A percentile compares a stretch with the other conserved stretches of the same genome.
Evolutionary conservation across 2,329 filamentous ascomycete species (phyloP).

Genomic region (Akanthomyces dipterigenus): DNA sequence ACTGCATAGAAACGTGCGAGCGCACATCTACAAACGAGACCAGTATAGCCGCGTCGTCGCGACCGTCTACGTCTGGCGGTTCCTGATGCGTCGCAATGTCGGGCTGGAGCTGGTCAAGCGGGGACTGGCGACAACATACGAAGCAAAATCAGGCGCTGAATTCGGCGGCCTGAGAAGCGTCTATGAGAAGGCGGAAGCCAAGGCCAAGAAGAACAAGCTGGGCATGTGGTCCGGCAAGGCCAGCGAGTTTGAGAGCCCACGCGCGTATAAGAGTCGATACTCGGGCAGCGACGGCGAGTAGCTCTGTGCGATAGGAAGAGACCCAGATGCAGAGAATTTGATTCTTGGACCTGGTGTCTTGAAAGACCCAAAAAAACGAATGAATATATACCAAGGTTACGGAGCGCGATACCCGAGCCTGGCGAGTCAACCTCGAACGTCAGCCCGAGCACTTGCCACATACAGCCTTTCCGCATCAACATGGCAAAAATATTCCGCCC

Average conservation of each 20-base stretch:
- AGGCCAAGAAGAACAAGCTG: slow-evolving; percentile 55
- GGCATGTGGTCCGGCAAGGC: slow-evolving; percentile 70
- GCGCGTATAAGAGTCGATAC: slow-evolving; percentile 68
- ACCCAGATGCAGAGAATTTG: no score
- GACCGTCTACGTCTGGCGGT: slow-evolving; percentile 68
- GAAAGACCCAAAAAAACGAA: not conserved
- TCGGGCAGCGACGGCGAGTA: slow-evolving; percentile 1
- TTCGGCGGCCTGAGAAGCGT: slow-evolving; percentile 65
- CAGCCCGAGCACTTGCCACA: no score
- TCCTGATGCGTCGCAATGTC: slow-evolving; percentile 69
- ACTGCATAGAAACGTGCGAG: slow-evolving; percentile 65
- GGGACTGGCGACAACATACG: slow-evolving; percentile 86
- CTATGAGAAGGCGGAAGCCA: slow-evolving; percentile 60
- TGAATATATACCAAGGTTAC: not conserved
- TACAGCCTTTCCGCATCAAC: no score
- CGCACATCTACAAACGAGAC: slow-evolving; percentile 76
- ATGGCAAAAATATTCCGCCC: no score
- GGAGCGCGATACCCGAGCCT: no score
- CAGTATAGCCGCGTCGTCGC: slow-evolving; percentile 90
- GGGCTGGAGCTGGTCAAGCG: slow-evolving; percentile 81
- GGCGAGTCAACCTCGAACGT: no score
- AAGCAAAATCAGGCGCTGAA: slow-evolving; percentile 83
- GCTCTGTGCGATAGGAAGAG: not conserved
- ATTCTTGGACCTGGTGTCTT: not conserved
- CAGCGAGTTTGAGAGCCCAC: slow-evolving; percentile 69